Evolutionary conservation across 208 protist species (phyloP), one percentile per base, ranked within the genome.

Genomic region (Histomonas meleagridis): DNA sequence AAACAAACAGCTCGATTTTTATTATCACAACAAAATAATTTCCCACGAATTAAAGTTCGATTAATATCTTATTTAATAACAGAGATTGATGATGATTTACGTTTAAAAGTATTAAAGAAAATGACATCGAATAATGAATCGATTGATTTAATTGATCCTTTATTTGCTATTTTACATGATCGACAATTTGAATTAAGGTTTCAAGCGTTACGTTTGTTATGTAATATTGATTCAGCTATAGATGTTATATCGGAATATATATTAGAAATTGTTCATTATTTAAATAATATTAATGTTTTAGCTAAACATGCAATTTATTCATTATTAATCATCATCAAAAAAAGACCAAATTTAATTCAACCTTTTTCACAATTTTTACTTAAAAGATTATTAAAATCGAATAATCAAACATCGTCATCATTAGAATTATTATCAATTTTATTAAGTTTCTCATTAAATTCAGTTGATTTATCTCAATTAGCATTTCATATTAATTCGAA

Each of bases 141-240:
- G 46, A 40, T 32, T 43, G n/a, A 23, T 9, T 35, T 79, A 23
- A 49, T 79, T 28, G n/a, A 79, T 32, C 70, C 70, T 49, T 49
- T 79, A 7, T 79, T 49, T 43, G 70, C 70, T 51, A 18, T 79
- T n/a, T 40, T 79, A n/a, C 70, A 79, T 43, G 70, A 79, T 79
- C n/a, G n/a, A 79, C 46, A 49, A n/a, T 48, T 18, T 28, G 28
- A 32, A 21, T n/a, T 79, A n/a, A 32, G 70, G 18, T 46, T 18
- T 23, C 4, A 12, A 21, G 70, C 70, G 14, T 49, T 79, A 7
- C 32, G 49, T 18, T 49, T 49, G 28, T 35, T 79, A 5, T 79
- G n/a, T 10, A 79, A 3, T 23, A 79, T 79, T 35, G 23, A 35
- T 26, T 46, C n/a, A 21, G 40, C 70, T 49, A 10, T 28, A n/a